Evolutionary conservation across 208 protist species (phyloP).

Genomic region (Acanthamoeba triangularis): DNA sequence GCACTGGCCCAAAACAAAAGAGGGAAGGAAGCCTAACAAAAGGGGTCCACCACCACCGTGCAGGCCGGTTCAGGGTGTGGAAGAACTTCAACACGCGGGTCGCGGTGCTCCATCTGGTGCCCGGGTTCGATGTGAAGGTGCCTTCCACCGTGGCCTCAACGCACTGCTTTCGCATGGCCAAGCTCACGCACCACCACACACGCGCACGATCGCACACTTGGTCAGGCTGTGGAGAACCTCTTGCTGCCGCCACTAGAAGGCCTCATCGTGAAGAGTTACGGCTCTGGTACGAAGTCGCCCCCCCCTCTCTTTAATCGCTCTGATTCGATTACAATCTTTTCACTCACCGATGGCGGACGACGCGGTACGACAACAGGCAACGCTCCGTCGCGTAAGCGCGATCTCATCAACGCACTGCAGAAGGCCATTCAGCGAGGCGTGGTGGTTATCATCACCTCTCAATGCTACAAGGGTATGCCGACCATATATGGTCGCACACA

Average conservation of each 20-base stretch:
- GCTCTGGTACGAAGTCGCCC: background rate
- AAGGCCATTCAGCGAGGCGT: background rate
- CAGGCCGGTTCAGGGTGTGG: conserved; percentile 31
- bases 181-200: background rate
- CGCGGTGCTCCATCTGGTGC: conserved; percentile 38
- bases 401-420: conserved; percentile 22
- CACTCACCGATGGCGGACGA: no score
- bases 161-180: background rate
- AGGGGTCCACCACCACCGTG: background rate
- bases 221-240: background rate
- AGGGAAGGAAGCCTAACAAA: no score
- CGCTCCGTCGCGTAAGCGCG: conserved; percentile 7
- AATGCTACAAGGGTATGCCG: conserved; percentile 54
- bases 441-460: conserved; percentile 23
- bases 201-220: no score
- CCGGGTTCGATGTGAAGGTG: conserved; percentile 1
- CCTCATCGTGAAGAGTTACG: conserved; percentile 27
- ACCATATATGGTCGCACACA: no score
- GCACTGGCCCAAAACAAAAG: no score
- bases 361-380: background rate
- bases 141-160: background rate
- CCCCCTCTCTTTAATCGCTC: background rate
- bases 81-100: conserved; percentile 26
- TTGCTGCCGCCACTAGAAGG: conserved; percentile 9
- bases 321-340: background rate